Conservation (phyloP, 2,329 filamentous ascomycete species). For the Diaporthe vaccinii region DNA sequence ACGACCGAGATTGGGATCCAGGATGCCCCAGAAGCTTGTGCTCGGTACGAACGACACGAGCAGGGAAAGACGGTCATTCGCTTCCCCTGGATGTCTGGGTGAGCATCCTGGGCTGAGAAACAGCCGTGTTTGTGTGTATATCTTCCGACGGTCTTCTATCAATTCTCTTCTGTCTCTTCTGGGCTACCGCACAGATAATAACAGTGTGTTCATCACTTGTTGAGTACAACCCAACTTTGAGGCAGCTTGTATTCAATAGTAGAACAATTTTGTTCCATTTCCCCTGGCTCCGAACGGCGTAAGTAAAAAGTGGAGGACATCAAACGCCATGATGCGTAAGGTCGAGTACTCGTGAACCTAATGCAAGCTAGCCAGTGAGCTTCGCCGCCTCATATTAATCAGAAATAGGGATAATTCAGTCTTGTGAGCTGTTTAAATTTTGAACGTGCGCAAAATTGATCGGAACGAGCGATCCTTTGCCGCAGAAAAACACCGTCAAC, state of each 20-base stretch:
- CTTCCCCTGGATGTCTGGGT: slow-evolving; percentile 1
- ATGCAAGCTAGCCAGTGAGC: too few relatives aligned
- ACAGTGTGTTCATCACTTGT: not conserved
- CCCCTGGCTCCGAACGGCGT: not conserved
- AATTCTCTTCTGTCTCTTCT: not conserved
- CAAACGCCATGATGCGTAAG: too few relatives aligned
- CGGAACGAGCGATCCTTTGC: too few relatives aligned
- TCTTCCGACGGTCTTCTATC: not conserved
- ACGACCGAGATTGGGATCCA: slow-evolving; percentile 64
- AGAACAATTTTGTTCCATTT: not conserved
- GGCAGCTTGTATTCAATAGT: not conserved
- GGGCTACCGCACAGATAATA: not conserved
- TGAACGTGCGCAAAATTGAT: too few relatives aligned
- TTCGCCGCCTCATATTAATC: too few relatives aligned
- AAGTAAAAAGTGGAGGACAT: not conserved
- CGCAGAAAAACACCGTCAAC: too few relatives aligned
- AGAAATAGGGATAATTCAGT: too few relatives aligned
- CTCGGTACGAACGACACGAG: slow-evolving; percentile 70
- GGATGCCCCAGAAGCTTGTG: slow-evolving; percentile 70
- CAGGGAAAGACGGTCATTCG: not conserved
- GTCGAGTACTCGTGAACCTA: too few relatives aligned
- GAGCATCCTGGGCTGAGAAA: not conserved
- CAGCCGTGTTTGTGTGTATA: not conserved
- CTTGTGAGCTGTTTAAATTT: too few relatives aligned
- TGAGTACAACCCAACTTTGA: too few relatives aligned